phyloP scores from a whole-genome alignment of 192 early-diverging fungal species.

The Backusella westeae region DNA sequence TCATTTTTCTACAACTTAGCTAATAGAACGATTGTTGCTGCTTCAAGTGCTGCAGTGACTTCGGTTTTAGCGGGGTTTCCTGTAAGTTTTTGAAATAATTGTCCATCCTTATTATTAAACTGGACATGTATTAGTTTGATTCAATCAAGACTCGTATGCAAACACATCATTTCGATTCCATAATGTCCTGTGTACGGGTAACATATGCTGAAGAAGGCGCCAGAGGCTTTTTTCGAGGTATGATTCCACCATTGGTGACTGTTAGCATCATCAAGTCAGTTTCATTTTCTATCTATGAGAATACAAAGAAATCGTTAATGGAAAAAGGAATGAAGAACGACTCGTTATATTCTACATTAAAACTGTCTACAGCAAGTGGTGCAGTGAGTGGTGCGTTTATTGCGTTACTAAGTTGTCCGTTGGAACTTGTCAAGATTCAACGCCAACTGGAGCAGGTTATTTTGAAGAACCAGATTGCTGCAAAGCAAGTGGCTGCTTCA shows the following conservation, averaged over 20 bases:
- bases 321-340: conserved; percentile 38
- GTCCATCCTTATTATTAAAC: not conserved
- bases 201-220: conserved; percentile 82
- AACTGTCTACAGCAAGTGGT: conserved; percentile 51
- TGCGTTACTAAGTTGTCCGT: conserved; percentile 65
- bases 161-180: conserved; percentile 80
- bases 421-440: conserved; percentile 78
- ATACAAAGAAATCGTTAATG: conserved; percentile 55
- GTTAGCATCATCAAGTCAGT: conserved; percentile 84
- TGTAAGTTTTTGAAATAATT: conserved; percentile 11
- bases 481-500: not conserved
- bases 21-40: conserved; percentile 65
- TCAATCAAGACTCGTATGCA: conserved; percentile 98
- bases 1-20: conserved; percentile 25
- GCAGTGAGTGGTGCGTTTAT: conserved; percentile 61
- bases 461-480: not conserved
- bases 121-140: conserved; percentile 63
- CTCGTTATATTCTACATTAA: conserved; percentile 37
- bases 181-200: conserved; percentile 69
- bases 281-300: conserved; percentile 87
- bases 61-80: conserved; percentile 73
- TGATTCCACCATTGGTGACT: conserved; percentile 78
- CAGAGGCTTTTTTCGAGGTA: conserved; percentile 86
- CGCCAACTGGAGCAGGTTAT: conserved; percentile 56
- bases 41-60: conserved; percentile 66